These are phyloP conservation scores for Trichosporon inkin DNA, from an alignment of 1,284 basidiomycete species.

Conservation along the genomic window DNA sequence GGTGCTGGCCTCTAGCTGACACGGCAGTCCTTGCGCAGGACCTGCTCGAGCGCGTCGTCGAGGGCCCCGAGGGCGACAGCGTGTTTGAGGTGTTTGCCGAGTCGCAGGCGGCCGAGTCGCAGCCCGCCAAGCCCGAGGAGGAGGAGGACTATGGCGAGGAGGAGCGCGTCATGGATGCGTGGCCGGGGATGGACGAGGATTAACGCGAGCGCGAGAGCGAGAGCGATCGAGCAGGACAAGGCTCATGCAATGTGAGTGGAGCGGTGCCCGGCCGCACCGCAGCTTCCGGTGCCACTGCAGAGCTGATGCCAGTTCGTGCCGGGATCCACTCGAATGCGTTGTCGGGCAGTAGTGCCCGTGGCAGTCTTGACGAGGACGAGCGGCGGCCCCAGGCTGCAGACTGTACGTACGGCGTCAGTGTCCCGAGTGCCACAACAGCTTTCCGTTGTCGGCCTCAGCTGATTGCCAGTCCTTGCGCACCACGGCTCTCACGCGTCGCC, in stretches of 20 bases:
- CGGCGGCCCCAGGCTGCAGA: too few relatives aligned
- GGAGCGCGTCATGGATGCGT: conserved; percentile 14
- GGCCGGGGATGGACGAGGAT: conserved; percentile 1
- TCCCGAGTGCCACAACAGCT: too few relatives aligned
- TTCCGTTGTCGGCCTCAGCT: too few relatives aligned
- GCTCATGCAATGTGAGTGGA: not conserved
- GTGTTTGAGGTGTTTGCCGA: conserved; percentile 63
- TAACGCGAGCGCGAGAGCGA: not conserved
- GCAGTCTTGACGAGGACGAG: too few relatives aligned
- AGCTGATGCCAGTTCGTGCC: too few relatives aligned
- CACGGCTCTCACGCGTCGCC: too few relatives aligned
- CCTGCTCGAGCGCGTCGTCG: conserved; percentile 66
- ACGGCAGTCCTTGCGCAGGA: conserved; percentile 61
- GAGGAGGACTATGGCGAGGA: conserved; percentile 20
- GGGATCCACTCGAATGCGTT: too few relatives aligned
- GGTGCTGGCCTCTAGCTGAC: not conserved
- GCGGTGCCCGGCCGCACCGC: too few relatives aligned
- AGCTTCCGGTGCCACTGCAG: too few relatives aligned
- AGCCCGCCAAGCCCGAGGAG: not conserved
- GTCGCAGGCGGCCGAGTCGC: not conserved
- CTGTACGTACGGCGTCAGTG: too few relatives aligned
- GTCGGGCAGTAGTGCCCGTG: too few relatives aligned
- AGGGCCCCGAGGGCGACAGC: conserved; percentile 63
- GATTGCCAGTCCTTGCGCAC: too few relatives aligned
- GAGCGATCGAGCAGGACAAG: not conserved